Evolutionary conservation across 179 eudicot species (phyloP).

Genomic region (Beta lomatogona): DNA sequence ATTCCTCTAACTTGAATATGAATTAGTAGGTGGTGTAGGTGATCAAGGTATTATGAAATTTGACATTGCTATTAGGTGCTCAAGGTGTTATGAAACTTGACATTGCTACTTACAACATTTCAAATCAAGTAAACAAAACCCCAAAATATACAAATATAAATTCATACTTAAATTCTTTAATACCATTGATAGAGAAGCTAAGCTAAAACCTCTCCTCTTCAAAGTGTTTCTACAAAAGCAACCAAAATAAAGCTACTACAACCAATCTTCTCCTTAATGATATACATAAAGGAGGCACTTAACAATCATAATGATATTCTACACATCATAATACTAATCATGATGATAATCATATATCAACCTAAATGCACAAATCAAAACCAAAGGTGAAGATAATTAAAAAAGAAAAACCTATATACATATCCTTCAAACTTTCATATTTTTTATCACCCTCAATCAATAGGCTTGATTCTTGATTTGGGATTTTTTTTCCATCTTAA

Average conservation of each 20-base stretch:
- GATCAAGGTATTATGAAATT: not conserved
- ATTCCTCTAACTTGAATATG: too few relatives aligned
- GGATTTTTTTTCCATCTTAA: not conserved
- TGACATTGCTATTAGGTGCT: not conserved
- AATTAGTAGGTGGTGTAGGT: not conserved
- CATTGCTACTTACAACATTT: not conserved
- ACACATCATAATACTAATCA: constrained; percentile 19
- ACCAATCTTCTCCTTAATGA: not conserved
- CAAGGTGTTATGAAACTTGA: too few relatives aligned
- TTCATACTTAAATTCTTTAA: not conserved
- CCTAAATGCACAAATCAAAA: constrained; percentile 8
- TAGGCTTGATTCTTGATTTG: not conserved
- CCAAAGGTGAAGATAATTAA: not conserved
- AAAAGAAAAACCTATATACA: constrained; percentile 20
- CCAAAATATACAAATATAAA: not conserved
- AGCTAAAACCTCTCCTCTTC: not conserved
- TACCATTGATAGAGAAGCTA: not conserved
- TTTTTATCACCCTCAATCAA: not conserved
- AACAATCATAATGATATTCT: constrained; percentile 6
- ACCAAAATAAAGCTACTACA: not conserved
- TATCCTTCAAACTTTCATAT: not conserved
- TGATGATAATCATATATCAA: constrained; percentile 7
- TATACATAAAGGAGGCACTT: constrained; percentile 2
- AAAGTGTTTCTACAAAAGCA: not conserved
- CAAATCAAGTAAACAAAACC: not conserved